Base-by-base conservation (phyloP, 176 grass and related monocot species). In the Rhipidocladum racemiflorum region DNA sequence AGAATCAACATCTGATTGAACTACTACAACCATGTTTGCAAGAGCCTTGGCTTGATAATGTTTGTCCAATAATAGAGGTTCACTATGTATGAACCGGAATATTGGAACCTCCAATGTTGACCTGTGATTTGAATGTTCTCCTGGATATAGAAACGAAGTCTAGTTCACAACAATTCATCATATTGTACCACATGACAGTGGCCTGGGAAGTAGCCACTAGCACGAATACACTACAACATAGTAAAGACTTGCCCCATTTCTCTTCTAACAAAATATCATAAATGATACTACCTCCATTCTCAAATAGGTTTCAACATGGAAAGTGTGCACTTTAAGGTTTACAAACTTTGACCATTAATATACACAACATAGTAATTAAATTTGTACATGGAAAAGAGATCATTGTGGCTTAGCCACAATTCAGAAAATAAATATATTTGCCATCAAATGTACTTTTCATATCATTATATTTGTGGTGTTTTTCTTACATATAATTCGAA, bases 41-140 rank as follows among this genome's bases (percentile, higher is more conserved):
- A 98, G n/a, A 81, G 95, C 87, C 54, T 95, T 98, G 38, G 95
- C 88, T 74, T 98, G 95, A 78, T 98, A 95, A 84, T 98, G 92
- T 83, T 93, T 98, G 80, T 95, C 95, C 79, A 98, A 39, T 82
- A 95, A 84, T 84, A 98, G 56, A 24, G 88, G 86, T 49, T 98
- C 95, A 78, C 63, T 86, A 75, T 95, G 90, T 85, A 98, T 86
- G 85, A 98, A 98, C 95, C 95, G 95, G 79, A 98, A 95, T 91
- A 98, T 87, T 64, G 95, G 95, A 76, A 98, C 61, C 86, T 98
- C 95, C 56, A 98, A 80, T 21, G 88, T 95, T 82, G 92, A 91
- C 87, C 90, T 98, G 55, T 66, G 80, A 80, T 91, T 97, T 85
- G 83, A 88, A 61, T 97, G 91, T 36, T 54, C 40, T 71, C 94